Conservation (phyloP, 441 rosid species). For the Omphalea diandra region DNA sequence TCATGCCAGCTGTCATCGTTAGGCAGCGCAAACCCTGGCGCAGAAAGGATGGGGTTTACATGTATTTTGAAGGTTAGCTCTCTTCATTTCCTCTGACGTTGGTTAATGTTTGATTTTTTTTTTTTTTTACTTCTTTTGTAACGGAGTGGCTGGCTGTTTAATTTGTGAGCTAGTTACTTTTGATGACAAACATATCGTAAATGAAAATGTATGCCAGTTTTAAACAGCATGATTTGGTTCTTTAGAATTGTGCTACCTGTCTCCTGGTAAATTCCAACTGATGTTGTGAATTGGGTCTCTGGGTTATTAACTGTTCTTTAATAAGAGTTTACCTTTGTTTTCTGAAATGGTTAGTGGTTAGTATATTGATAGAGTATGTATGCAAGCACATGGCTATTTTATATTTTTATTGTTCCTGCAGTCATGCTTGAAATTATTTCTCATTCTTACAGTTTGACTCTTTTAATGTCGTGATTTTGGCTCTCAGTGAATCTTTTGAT, state of each 20-base stretch:
- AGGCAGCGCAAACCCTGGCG: conserved; percentile 84
- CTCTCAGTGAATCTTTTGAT: no score
- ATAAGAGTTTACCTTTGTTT: no score
- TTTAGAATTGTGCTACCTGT: conserved; percentile 30
- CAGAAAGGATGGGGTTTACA: conserved; percentile 85
- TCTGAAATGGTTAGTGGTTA: no score
- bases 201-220: conserved; percentile 27
- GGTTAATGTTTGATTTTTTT: not conserved
- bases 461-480: no score
- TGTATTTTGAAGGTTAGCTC: conserved; percentile 75
- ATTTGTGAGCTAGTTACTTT: conserved; percentile 17
- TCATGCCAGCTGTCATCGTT: conserved; percentile 74
- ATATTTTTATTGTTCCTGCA: no score
- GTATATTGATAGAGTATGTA: no score
- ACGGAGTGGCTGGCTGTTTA: conserved; percentile 23
- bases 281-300: no score
- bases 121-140: no score
- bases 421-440: no score
- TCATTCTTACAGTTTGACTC: no score
- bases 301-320: not conserved
- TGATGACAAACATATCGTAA: conserved; percentile 32
- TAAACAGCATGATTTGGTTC: conserved; percentile 34
- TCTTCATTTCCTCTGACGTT: no score
- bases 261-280: conserved; percentile 32
- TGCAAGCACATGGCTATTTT: no score